These are phyloP conservation scores for Geotrichum phurueaensis DNA, from an alignment of 1,139 yeast genomes.

Conservation along the genomic window DNA sequence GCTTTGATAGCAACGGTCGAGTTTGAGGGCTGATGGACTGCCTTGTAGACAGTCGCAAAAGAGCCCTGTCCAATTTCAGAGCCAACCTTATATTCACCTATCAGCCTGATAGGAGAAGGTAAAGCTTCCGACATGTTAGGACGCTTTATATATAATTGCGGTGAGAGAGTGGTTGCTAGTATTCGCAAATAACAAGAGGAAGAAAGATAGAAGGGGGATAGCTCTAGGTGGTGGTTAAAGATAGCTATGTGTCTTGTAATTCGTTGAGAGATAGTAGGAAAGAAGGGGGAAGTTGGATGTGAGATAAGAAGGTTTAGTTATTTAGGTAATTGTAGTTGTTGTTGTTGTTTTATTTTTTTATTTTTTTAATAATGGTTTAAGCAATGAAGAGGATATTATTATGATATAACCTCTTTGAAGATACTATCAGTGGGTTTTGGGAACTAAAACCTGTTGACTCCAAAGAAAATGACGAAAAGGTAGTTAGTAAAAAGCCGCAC, in stretches of 20 bases:
- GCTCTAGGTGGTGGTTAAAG: neutral
- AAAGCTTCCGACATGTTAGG: constrained; percentile 1
- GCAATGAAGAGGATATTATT: neutral
- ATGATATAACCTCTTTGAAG: neutral
- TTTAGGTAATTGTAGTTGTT: neutral
- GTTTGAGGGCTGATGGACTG: constrained; percentile 43
- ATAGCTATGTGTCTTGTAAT: neutral
- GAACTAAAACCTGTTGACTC: neutral
- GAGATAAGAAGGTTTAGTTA: neutral
- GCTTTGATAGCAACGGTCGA: constrained; percentile 80
- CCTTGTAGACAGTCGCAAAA: constrained; percentile 88
- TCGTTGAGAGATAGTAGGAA: neutral
- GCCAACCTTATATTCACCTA: constrained; percentile 44
- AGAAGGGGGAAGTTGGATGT: neutral
- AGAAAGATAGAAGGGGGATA: neutral
- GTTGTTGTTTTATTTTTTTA: neutral
- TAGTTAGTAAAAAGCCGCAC: neutral
- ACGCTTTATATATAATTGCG: neutral
- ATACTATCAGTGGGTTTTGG: neutral
- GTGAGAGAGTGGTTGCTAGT: neutral
- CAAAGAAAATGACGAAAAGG: neutral
- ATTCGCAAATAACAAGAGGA: neutral
- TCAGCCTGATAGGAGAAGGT: constrained; percentile 3
- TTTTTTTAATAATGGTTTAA: neutral
- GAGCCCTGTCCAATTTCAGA: constrained; percentile 93